Percentiles rank a stretch among this genome's conserved stretches.
These are phyloP conservation scores for Trichoderma simmonsii DNA, from an alignment of 2,329 filamentous ascomycete genomes.

Conservation along the genomic window DNA sequence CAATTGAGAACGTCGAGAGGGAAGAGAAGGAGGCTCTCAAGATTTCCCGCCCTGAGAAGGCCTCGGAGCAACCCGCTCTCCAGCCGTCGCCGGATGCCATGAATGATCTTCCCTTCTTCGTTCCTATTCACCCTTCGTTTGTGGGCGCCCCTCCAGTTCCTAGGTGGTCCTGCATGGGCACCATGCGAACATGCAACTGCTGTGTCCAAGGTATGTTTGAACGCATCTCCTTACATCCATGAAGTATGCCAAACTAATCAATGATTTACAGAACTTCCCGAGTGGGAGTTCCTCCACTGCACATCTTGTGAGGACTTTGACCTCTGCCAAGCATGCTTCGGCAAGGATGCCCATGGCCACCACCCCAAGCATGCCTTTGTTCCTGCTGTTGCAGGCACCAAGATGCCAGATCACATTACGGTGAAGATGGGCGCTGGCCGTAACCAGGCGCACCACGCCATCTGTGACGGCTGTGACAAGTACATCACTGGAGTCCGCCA, in stretches of 20 bases:
- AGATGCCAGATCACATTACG: constrained; percentile 59
- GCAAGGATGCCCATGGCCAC: constrained; percentile 76
- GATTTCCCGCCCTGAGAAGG: background rate
- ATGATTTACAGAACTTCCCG: constrained; percentile 58
- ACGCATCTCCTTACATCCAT: constrained; percentile 11
- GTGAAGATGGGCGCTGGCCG: constrained; percentile 75
- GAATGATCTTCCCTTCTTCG: background rate
- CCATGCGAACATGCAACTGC: constrained; percentile 66
- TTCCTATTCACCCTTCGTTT: constrained; percentile 23
- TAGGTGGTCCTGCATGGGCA: constrained; percentile 24
- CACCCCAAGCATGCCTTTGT: constrained; percentile 82
- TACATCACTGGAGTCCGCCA: constrained; percentile 84
- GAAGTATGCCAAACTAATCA: constrained; percentile 29
- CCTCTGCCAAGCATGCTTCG: constrained; percentile 80
- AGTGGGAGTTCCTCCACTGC: constrained; percentile 83
- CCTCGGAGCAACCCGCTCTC: constrained; percentile 2
- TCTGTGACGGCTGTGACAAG: constrained; percentile 91
- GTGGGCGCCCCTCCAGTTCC: constrained; percentile 22
- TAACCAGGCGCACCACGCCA: constrained; percentile 76
- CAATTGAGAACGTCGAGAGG: background rate
- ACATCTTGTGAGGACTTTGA: constrained; percentile 84
- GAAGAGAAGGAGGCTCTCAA: constrained; percentile 4
- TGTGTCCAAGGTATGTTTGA: constrained; percentile 46
- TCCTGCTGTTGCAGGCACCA: constrained; percentile 61
- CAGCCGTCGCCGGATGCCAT: background rate